Evolutionary conservation across 2,329 filamentous ascomycete species (phyloP).

Genomic region (Neofusicoccum umdonicola): DNA sequence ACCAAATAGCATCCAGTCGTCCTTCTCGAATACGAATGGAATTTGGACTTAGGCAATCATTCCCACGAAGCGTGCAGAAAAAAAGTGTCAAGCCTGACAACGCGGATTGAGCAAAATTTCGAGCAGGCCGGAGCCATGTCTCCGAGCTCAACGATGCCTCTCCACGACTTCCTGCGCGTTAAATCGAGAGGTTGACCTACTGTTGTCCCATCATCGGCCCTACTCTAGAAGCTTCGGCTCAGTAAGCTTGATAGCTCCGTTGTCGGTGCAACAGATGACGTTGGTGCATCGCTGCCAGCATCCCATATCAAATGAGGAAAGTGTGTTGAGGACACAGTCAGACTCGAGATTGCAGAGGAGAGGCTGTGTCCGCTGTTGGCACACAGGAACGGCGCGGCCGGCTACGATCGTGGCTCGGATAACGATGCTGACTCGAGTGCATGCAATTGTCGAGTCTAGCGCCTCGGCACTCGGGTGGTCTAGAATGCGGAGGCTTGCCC

Average conservation of each 20-base stretch:
- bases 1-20: neutral
- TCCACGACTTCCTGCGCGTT: no score
- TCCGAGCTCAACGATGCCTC: no score
- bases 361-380: neutral
- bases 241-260: neutral
- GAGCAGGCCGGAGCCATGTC: no score
- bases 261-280: neutral
- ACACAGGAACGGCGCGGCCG: neutral
- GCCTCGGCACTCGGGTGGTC: neutral
- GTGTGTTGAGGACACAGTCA: neutral
- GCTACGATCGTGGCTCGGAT: neutral
- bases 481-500: neutral
- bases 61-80: neutral
- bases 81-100: neutral
- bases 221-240: conserved; percentile 5
- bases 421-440: neutral
- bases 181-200: no score
- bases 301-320: neutral
- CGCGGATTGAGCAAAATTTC: no score
- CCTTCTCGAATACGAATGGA: neutral
- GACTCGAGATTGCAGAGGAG: neutral
- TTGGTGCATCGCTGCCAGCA: neutral
- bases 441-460: conserved; percentile 1
- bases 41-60: neutral
- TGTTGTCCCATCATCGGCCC: neutral